These are phyloP conservation scores for Noccaea bulbosa DNA, from an alignment of 345 rosid genomes.

Conservation along the genomic window DNA sequence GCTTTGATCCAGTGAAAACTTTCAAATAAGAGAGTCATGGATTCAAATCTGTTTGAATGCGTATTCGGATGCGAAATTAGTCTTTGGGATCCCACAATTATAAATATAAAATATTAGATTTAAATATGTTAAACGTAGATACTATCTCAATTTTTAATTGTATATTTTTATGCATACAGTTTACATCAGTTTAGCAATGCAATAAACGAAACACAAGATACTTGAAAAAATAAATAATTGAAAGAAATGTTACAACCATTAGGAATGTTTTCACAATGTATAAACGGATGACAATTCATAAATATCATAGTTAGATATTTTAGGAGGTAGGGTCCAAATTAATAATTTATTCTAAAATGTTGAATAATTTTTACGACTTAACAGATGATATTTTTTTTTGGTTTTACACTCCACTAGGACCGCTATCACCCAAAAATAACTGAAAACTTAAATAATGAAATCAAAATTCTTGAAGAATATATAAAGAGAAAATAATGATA, in stretches of 20 bases:
- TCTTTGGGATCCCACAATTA: too few relatives aligned
- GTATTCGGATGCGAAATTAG: too few relatives aligned
- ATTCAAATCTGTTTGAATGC: too few relatives aligned
- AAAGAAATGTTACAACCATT: too few relatives aligned
- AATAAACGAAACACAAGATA: too few relatives aligned
- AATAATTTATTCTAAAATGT: not conserved
- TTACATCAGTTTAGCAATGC: too few relatives aligned
- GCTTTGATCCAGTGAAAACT: too few relatives aligned
- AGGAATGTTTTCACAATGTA: not conserved
- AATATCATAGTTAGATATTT: conserved; percentile 38
- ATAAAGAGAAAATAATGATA: conserved; percentile 15
- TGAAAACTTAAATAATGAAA: conserved; percentile 25
- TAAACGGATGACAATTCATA: not conserved
- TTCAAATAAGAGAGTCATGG: too few relatives aligned
- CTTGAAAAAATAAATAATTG: too few relatives aligned
- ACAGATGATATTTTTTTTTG: conserved; percentile 36
- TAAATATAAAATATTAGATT: too few relatives aligned
- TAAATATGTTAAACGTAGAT: not conserved
- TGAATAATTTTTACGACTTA: not conserved
- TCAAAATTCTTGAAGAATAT: not conserved
- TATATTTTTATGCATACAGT: too few relatives aligned
- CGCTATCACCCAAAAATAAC: conserved; percentile 42
- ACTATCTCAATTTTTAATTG: too few relatives aligned
- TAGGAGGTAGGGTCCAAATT: conserved; percentile 19
- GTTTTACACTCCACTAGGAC: conserved; percentile 35